Conservation (phyloP, 2,329 filamentous ascomycete species). For the Hypoxylon sp. region DNA sequence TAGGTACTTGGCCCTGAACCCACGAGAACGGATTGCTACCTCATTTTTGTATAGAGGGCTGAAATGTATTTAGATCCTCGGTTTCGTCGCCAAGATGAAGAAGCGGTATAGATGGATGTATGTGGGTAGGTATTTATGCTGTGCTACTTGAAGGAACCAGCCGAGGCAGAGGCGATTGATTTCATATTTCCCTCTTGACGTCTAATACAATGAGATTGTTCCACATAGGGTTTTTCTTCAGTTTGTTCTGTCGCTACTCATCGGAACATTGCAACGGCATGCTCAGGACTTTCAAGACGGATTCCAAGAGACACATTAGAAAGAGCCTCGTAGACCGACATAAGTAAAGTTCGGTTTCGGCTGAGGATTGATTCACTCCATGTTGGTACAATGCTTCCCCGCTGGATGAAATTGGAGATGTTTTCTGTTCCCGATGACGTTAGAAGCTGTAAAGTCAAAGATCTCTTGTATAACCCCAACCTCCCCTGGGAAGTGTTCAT, state of each 20-base stretch:
- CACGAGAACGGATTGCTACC: conserved; percentile 21
- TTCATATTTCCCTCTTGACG: no score
- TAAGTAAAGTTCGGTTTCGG: conserved; percentile 4
- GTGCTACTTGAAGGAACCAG: conserved; percentile 6
- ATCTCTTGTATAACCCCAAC: conserved; percentile 23
- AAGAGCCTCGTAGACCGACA: conserved; percentile 5
- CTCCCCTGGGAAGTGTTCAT: conserved; percentile 12
- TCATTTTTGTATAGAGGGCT: conserved; percentile 11
- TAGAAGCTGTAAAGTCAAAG: conserved; percentile 14
- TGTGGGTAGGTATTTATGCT: no score
- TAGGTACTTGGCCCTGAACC: conserved; percentile 14
- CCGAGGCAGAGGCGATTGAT: background rate
- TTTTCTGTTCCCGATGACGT: conserved; percentile 25
- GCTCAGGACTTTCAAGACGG: conserved; percentile 2
- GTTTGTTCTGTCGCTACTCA: no score
- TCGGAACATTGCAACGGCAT: no score
- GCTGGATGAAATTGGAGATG: conserved; percentile 24
- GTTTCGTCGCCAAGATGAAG: conserved; percentile 3
- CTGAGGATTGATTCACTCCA: conserved; percentile 8
- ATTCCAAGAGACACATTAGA: background rate
- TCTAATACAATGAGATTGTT: no score
- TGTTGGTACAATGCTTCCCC: conserved; percentile 15
- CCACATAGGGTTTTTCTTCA: no score
- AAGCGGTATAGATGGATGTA: conserved; percentile 20
- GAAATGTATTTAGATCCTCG: background rate